Evolutionary conservation across 1,284 basidiomycete genomes (phyloP), one percentile per base, ranked within the genome.

Genomic region (Psilocybe mexicana): DNA sequence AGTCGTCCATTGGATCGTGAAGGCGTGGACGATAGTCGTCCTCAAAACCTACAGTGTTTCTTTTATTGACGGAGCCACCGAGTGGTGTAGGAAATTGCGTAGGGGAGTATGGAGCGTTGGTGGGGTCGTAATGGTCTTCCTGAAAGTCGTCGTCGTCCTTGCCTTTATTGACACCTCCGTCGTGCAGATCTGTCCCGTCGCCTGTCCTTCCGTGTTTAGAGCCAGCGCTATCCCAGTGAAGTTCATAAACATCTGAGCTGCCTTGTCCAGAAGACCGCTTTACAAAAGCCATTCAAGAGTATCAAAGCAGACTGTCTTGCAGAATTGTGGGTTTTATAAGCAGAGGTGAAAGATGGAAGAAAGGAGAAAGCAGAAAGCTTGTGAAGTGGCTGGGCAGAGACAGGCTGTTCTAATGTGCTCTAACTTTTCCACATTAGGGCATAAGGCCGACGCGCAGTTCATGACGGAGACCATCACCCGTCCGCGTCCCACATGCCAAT

Each of bases 1-100:
- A 70, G 43, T 76, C 79, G 36, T 75, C 66, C 50, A 61, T 43
- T 63, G 64, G 61, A 23, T 56, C 56, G 24, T 59, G 49, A 23
- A 51, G 58, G 35, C 53, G 51, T 51, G 46, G 54, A 26, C 48
- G 53, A 26, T 48, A 25, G 10, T 59, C 63, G 43, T 64, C 55
- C 30, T 62, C 61, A 6, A 57, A 56, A 46, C 61, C 61, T 24
- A 45, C 43, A 26, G 40, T 35, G 24, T 46, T 23, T 24, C 40
- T 6, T 40, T 40, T 44, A 25, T 42, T 60, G 43, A 43, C 56
- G 28, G 12, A 28, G 46, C 35, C 57, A 42, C 23, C 30, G 36
- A 45, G 40, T 11, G 35, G 38, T 35, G 47, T 57, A 40, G 18
- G 42, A 25, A 44, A 52, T 45, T 49, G 45, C 44, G 54, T 54